Percentiles rank a stretch among this genome's conserved stretches.
These are phyloP conservation scores for Mortierella sp. DNA, from an alignment of 371 early-diverging fungal species.

Conservation along the genomic window DNA sequence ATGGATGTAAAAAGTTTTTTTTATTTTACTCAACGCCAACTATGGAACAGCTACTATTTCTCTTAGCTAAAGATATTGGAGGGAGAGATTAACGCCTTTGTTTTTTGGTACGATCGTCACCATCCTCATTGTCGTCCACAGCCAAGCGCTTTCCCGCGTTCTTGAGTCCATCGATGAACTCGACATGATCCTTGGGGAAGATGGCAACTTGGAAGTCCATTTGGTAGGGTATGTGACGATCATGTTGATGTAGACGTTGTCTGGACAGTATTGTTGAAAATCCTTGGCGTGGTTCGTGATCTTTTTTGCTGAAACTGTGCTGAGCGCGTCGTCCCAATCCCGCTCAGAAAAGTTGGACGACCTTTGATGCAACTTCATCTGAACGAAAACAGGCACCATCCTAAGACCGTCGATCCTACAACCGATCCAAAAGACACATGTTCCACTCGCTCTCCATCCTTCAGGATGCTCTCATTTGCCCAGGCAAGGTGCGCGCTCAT, in stretches of 20 bases:
- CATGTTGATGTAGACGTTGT: slow-evolving; percentile 26
- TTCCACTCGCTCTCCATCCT: background rate
- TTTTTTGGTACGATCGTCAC: slow-evolving; percentile 17
- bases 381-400: slow-evolving; percentile 22
- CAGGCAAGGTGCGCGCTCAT: background rate
- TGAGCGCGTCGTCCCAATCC: slow-evolving; percentile 9
- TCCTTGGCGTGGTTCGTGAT: slow-evolving; percentile 11
- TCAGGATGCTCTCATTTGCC: background rate
- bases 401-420: slow-evolving; percentile 13
- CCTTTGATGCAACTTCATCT: slow-evolving; percentile 21
- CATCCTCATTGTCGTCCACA: slow-evolving; percentile 12
- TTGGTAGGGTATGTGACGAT: slow-evolving; percentile 28
- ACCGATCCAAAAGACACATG: background rate
- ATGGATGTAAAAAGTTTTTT: too few species aligned
- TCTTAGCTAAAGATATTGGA: background rate
- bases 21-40: too few species aligned
- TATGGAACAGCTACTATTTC: too few species aligned
- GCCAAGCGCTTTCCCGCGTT: slow-evolving; percentile 16
- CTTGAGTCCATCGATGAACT: slow-evolving; percentile 22
- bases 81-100: slow-evolving; percentile 15
- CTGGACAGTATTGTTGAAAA: slow-evolving; percentile 22
- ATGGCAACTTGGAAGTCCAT: slow-evolving; percentile 21
- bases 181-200: slow-evolving; percentile 12
- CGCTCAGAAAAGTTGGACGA: slow-evolving; percentile 3
- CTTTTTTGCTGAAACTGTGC: slow-evolving; percentile 18